Evolutionary conservation across 371 early-diverging fungal species (phyloP), one percentile per base, ranked within the genome.

Genomic region (Phascolomyces articulosus): DNA sequence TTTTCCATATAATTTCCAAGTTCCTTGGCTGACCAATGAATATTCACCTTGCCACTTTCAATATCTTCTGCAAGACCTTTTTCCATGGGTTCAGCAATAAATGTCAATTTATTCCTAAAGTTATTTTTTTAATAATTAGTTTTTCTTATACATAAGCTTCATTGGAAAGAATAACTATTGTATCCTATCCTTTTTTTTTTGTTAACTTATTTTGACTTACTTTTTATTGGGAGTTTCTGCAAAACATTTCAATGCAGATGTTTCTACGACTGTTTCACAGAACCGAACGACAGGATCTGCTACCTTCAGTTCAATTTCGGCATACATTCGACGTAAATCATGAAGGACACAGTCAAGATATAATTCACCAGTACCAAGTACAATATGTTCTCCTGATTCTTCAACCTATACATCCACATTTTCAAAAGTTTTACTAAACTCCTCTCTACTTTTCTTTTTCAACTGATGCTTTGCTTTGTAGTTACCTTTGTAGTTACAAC

Each of bases 191-290:
- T n/a, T n/a, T n/a, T n/a, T n/a, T n/a, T n/a, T n/a, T n/a, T n/a
- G n/a, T n/a, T n/a, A n/a, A n/a, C n/a, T n/a, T n/a, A n/a, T n/a
- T n/a, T n/a, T n/a, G n/a, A n/a, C n/a, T 67, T 82, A 87, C 87
- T 95, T 95, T 77, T 96, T 94, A 85, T 99, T 99, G n/a, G 98
- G 96, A 8, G 97, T 95, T 75, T 97, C 95, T 9, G 96, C 97
- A 82, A 92, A 96, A 72, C 97, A 97, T 73, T 96, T 95, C 56
- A 97, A 81, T 10, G 95, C 85, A 18, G 96, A 95, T 7, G 96
- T 95, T 72, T 98, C 98, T 0, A 95, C 89, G 0, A 98, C 96
- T 0, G 97, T 97, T 72, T 99, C 99, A 64, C 96, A 90, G 78
- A 98, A 98, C 62, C 90, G 82, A 11, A 97, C 98, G 21, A 96